Percentiles rank a stretch among this genome's conserved stretches.
Evolutionary conservation across 495 filamentous ascomycete genomes (phyloP).

Genomic region (Neurospora hispaniola): DNA sequence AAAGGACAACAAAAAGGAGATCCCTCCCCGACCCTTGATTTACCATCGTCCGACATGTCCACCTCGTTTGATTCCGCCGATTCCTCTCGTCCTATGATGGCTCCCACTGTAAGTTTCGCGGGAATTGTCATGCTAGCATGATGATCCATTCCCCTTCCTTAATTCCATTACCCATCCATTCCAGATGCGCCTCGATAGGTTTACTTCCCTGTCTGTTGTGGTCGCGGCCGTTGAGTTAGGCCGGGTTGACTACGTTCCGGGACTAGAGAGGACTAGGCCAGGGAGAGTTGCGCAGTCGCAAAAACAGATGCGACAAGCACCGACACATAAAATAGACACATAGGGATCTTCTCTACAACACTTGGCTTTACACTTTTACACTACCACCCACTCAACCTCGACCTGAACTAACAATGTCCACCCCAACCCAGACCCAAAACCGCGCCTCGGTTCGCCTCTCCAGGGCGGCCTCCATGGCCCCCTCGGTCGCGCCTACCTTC

Average conservation of each 20-base stretch:
- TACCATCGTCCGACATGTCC: slow-evolving; percentile 39
- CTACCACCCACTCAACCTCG: background rate
- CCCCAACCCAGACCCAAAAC: slow-evolving; percentile 23
- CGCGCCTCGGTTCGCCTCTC: slow-evolving; percentile 70
- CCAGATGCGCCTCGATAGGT: background rate
- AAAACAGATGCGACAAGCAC: background rate
- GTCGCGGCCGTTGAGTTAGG: background rate
- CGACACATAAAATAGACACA: background rate
- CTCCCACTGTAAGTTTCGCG: slow-evolving; percentile 50
- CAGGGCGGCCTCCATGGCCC: slow-evolving; percentile 59
- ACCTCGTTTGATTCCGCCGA: slow-evolving; percentile 63
- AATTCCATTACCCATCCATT: background rate
- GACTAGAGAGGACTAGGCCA: background rate
- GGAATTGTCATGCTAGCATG: background rate
- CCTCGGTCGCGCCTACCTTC: slow-evolving; percentile 57
- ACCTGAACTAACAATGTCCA: slow-evolving; percentile 1
- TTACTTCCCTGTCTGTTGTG: background rate
- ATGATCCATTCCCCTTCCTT: slow-evolving; percentile 3
- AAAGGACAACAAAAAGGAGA: slow-evolving; percentile 1
- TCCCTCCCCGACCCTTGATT: background rate
- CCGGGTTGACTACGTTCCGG: background rate
- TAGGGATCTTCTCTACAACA: background rate
- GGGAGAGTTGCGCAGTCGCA: background rate
- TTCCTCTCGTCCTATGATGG: slow-evolving; percentile 68
- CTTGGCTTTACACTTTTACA: background rate